phyloP scores from a whole-genome alignment of 2,329 filamentous ascomycete species.

The Trichoderma guizhouense region DNA sequence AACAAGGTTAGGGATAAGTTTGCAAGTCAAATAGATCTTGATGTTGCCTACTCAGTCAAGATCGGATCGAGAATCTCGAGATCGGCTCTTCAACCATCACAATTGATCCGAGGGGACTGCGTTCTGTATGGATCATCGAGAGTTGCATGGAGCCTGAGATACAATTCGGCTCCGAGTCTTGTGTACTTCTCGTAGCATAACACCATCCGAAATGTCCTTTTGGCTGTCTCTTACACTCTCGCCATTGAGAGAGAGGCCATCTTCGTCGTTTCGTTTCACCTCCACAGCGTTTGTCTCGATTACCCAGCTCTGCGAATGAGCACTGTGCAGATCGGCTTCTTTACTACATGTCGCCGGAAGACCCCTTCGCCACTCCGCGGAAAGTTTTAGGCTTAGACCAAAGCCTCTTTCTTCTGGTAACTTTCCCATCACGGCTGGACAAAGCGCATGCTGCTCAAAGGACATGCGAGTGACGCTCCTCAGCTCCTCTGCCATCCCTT shows the following conservation, averaged over 20 bases:
- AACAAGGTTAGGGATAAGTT: neutral
- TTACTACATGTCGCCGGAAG: neutral
- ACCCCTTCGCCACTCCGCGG: neutral
- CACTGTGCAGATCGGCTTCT: neutral
- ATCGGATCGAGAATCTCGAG: neutral
- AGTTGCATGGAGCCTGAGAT: neutral
- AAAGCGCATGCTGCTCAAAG: neutral
- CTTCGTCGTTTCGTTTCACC: neutral
- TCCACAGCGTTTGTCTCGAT: neutral
- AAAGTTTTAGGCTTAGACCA: neutral
- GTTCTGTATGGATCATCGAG: neutral
- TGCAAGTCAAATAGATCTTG: neutral
- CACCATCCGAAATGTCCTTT: too few species aligned
- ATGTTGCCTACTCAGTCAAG: neutral
- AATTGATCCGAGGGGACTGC: neutral
- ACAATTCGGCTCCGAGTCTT: neutral
- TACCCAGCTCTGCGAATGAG: neutral
- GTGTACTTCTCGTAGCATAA: neutral
- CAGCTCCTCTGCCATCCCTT: neutral
- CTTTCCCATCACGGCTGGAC: neutral
- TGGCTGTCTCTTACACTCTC: neutral
- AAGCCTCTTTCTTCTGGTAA: neutral
- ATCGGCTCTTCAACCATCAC: neutral
- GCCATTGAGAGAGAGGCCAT: neutral
- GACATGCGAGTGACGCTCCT: neutral